Conservation (phyloP, 805 yeast genomes). For the Saccharomycopsis oosterbeekiorum region DNA sequence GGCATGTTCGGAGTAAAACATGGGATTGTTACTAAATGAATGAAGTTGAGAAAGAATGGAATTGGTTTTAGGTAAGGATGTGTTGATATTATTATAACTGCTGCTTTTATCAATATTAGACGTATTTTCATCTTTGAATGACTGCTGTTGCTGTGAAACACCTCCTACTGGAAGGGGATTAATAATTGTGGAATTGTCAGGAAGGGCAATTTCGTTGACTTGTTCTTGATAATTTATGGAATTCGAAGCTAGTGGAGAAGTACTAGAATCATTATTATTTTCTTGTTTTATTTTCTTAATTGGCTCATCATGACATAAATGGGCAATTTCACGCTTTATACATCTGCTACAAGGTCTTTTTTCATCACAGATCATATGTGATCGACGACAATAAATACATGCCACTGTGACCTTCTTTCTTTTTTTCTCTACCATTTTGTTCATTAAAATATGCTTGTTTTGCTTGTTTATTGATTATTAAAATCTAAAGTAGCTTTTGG, state of each 20-base stretch:
- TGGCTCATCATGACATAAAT: conserved; percentile 73
- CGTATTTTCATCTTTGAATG: neutral
- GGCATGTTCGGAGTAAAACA: conserved; percentile 83
- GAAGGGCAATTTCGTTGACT: neutral
- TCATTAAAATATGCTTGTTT: too few relatives aligned
- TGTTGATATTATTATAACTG: neutral
- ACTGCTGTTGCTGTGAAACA: conserved; percentile 2
- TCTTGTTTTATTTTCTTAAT: conserved; percentile 22
- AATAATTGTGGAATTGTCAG: neutral
- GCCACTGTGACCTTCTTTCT: conserved; percentile 40
- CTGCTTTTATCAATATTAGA: neutral
- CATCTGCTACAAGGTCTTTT: conserved; percentile 64
- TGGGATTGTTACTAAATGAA: conserved; percentile 44
- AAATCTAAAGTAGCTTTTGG: too few relatives aligned
- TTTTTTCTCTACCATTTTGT: conserved; percentile 26
- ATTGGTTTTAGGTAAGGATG: conserved; percentile 1
- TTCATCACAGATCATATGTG: conserved; percentile 90
- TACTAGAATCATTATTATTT: neutral
- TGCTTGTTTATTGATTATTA: too few relatives aligned
- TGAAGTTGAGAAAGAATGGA: conserved; percentile 29
- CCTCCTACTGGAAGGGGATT: neutral
- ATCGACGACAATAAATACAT: conserved; percentile 84
- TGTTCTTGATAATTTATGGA: neutral
- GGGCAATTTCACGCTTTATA: conserved; percentile 78
- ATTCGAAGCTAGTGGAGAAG: neutral